These are phyloP conservation scores for Aureobasidium leucospermi DNA, from an alignment of 2,329 filamentous ascomycete species.

Conservation along the genomic window DNA sequence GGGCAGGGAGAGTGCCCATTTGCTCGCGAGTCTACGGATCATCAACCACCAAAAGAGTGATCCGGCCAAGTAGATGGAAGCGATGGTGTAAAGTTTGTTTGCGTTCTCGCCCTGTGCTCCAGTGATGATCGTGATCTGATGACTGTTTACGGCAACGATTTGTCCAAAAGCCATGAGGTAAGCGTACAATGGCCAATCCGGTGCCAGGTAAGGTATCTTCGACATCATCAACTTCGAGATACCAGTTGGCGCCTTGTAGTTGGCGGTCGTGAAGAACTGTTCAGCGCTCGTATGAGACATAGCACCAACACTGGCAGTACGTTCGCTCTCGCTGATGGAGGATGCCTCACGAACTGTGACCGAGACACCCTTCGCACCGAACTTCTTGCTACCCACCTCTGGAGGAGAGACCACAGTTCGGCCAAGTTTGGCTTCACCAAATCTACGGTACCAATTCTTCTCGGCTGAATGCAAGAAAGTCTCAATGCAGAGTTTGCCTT, in stretches of 20 bases:
- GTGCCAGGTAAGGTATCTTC: conserved; percentile 40
- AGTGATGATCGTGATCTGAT: conserved; percentile 59
- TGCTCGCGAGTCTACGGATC: conserved; percentile 51
- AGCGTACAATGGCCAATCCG: conserved; percentile 59
- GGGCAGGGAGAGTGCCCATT: conserved; percentile 51
- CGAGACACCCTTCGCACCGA: conserved; percentile 30
- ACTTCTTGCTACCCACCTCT: conserved; percentile 26
- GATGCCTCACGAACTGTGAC: conserved; percentile 32
- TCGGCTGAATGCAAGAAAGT: conserved; percentile 57
- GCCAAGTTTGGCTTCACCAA: conserved; percentile 52
- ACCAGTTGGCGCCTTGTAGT: conserved; percentile 51
- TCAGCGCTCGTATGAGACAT: conserved; percentile 26
- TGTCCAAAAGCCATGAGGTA: conserved; percentile 55
- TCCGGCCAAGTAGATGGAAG: conserved; percentile 50
- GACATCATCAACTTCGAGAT: conserved; percentile 48
- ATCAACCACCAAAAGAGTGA: conserved; percentile 57
- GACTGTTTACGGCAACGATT: conserved; percentile 58
- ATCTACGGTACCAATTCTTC: conserved; percentile 57
- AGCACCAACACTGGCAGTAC: not conserved
- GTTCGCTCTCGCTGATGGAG: conserved; percentile 26
- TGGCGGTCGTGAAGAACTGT: conserved; percentile 50
- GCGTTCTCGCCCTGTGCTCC: conserved; percentile 55
- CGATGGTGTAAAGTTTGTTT: conserved; percentile 53
- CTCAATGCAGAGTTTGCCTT: conserved; percentile 55
- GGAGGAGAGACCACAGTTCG: conserved; percentile 32